phyloP scores from a whole-genome alignment of 768 basidiomycete species.

The Lanmaoa pseudosensibilis region DNA sequence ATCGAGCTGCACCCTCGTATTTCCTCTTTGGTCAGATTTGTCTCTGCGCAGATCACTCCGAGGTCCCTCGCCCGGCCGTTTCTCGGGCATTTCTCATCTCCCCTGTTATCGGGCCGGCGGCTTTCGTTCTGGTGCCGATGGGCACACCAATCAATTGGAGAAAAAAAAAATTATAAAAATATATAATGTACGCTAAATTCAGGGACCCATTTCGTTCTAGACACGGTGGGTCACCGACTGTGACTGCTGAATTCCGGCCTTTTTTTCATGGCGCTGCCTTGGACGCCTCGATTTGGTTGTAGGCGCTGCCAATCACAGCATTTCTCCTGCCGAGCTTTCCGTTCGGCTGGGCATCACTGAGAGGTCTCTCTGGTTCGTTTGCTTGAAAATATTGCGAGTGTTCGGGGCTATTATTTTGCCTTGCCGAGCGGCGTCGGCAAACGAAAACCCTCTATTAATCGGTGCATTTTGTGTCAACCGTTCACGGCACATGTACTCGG shows the following conservation, averaged over 20 bases:
- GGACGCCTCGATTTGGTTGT: background rate
- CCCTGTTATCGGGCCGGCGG: constrained; percentile 35
- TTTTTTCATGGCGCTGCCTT: constrained; percentile 4
- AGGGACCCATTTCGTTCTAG: background rate
- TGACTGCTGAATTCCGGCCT: background rate
- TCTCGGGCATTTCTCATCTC: constrained; percentile 20
- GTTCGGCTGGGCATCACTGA: background rate
- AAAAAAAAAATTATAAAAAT: constrained; percentile 10
- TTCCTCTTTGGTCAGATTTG: constrained; percentile 20
- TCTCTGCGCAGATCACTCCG: constrained; percentile 28
- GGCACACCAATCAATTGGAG: constrained; percentile 18
- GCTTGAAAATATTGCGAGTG: background rate
- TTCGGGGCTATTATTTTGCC: background rate
- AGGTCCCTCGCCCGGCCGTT: constrained; percentile 22
- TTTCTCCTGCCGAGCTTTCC: background rate
- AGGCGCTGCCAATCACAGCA: constrained; percentile 1
- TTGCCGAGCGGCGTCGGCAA: background rate
- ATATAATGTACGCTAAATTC: background rate
- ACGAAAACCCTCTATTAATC: background rate
- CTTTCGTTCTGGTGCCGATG: constrained; percentile 33
- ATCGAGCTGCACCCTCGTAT: background rate
- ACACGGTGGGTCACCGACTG: no score
- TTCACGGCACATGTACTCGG: constrained; percentile 21
- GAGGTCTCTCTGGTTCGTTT: background rate
- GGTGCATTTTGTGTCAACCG: background rate